Conservation (phyloP, 1,284 basidiomycete genomes). For the Xanthoconium separans region DNA sequence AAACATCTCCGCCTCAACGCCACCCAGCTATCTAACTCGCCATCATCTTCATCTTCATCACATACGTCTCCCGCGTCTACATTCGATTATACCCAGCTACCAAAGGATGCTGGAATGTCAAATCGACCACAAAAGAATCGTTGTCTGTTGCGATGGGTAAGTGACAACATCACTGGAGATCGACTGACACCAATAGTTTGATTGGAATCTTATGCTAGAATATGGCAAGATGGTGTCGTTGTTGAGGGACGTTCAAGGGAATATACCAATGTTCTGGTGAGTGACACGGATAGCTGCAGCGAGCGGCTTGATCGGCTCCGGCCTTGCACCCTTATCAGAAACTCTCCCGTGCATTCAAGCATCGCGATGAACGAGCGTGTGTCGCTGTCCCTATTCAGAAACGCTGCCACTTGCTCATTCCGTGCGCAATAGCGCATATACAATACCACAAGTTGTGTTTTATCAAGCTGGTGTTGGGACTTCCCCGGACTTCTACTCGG, state of each 20-base stretch:
- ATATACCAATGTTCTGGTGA: conserved; percentile 64
- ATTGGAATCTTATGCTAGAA: conserved; percentile 14
- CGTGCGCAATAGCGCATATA: conserved; percentile 34
- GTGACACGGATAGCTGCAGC: conserved; percentile 18
- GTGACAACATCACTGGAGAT: conserved; percentile 14
- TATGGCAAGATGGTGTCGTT: conserved; percentile 46
- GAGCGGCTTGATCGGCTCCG: background rate
- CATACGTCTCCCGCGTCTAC: conserved; percentile 16
- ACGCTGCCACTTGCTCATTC: background rate
- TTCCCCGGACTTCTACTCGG: conserved; percentile 54
- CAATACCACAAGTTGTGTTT: conserved; percentile 64
- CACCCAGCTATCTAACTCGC: too few relatives aligned
- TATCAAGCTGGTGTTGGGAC: conserved; percentile 72
- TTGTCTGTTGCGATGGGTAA: conserved; percentile 73
- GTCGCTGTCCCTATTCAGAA: conserved; percentile 12
- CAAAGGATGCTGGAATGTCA: background rate
- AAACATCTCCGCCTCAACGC: too few relatives aligned
- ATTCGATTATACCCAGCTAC: background rate
- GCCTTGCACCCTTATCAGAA: conserved; percentile 47
- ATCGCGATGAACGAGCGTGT: conserved; percentile 53
- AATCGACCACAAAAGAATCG: conserved; percentile 51
- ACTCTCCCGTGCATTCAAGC: conserved; percentile 43
- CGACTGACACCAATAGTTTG: background rate
- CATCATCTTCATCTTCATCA: too few relatives aligned
- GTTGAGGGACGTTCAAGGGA: conserved; percentile 47